These are phyloP conservation scores for Vigna trinervia DNA, from an alignment of 306 rosid species.

Conservation along the genomic window DNA sequence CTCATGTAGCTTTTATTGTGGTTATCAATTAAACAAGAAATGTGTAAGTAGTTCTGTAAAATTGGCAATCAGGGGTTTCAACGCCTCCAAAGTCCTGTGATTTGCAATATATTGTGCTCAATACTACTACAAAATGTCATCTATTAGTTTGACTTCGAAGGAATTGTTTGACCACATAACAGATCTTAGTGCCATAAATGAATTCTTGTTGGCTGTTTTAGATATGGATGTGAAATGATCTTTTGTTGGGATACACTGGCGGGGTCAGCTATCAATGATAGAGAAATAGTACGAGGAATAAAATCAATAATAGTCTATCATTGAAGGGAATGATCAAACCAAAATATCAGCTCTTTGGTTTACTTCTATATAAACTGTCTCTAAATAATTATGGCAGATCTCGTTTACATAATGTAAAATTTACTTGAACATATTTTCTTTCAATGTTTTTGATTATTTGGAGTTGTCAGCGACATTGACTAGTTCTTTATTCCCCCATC, in stretches of 20 bases:
- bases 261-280: no score
- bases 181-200: not conserved
- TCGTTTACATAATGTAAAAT: not conserved
- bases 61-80: not conserved
- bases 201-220: not conserved
- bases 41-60: not conserved
- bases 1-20: not conserved
- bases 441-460: not conserved
- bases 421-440: not conserved
- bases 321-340: not conserved
- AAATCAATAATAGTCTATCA: not conserved
- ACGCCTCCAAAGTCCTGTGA: not conserved
- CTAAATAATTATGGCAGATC: no score
- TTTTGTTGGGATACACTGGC: not conserved
- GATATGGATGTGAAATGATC: not conserved
- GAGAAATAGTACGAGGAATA: no score
- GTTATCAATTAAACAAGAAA: not conserved
- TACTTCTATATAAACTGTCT: no score
- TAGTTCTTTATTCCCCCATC: no score
- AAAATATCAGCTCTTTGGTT: not conserved
- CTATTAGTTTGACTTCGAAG: not conserved
- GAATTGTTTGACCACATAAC: not conserved
- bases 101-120: not conserved
- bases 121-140: not conserved
- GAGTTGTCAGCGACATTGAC: not conserved